phyloP scores from a whole-genome alignment of 2,329 filamentous ascomycete genomes.

The Chrysosporium keratinophilum region DNA sequence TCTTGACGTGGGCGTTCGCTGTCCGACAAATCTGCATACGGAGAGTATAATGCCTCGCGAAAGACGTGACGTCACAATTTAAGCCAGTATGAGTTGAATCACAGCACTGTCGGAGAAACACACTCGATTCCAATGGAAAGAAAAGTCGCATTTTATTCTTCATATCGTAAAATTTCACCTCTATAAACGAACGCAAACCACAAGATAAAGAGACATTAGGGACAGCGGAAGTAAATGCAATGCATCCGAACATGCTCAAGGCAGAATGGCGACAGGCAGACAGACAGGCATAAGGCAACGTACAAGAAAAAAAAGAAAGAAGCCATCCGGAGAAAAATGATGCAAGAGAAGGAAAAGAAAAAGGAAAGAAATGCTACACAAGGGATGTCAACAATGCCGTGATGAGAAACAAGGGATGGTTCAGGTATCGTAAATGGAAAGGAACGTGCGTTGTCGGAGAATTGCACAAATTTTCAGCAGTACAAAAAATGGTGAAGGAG shows the following conservation, averaged over 20 bases:
- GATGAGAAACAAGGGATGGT: neutral
- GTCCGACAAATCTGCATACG: neutral
- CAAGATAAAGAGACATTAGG: neutral
- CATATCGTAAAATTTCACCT: slow-evolving; percentile 1
- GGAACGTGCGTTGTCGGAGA: neutral
- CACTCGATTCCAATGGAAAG: neutral
- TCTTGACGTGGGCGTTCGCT: neutral
- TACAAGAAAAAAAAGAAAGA: neutral
- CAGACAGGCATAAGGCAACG: neutral
- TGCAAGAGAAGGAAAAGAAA: neutral
- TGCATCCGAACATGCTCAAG: slow-evolving; percentile 8
- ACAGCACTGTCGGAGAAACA: neutral
- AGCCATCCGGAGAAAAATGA: neutral
- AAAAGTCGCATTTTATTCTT: neutral
- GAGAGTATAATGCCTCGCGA: too few relatives aligned
- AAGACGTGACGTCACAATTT: too few relatives aligned
- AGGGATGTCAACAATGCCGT: neutral
- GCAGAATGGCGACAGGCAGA: neutral
- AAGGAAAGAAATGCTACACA: neutral
- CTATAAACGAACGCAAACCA: slow-evolving; percentile 1
- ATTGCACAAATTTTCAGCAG: neutral
- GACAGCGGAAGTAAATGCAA: neutral
- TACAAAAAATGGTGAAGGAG: slow-evolving; percentile 10
- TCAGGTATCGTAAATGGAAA: neutral
- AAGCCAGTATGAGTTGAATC: neutral